Conservation (phyloP, 495 filamentous ascomycete species). For the Penicillium dipodomyicola region DNA sequence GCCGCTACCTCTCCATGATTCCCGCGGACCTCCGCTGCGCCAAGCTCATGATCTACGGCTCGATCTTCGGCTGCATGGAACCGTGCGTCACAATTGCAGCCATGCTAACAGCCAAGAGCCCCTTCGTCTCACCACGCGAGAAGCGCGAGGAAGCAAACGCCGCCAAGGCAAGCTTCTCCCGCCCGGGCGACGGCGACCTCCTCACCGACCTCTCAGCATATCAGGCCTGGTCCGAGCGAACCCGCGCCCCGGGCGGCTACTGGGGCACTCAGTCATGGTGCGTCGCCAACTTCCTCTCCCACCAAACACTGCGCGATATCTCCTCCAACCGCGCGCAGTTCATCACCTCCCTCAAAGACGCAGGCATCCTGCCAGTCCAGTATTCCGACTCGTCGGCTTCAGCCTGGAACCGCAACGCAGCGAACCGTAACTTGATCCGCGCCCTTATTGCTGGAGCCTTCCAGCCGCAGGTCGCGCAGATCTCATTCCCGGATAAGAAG, state of each 20-base stretch:
- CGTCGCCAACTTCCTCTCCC: slow-evolving; percentile 80
- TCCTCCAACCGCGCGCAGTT: slow-evolving; percentile 82
- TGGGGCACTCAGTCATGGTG: slow-evolving; percentile 74
- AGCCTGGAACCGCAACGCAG: slow-evolving; percentile 49
- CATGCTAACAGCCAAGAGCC: slow-evolving; percentile 78
- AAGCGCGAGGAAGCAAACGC: slow-evolving; percentile 79
- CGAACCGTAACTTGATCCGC: slow-evolving; percentile 65
- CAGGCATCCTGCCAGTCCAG: slow-evolving; percentile 66
- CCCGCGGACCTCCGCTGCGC: slow-evolving; percentile 90
- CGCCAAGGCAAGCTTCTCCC: slow-evolving; percentile 69
- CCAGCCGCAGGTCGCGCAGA: slow-evolving; percentile 84
- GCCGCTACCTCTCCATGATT: slow-evolving; percentile 87
- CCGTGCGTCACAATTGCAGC: slow-evolving; percentile 85
- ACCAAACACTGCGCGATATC: slow-evolving; percentile 82
- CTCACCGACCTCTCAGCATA: slow-evolving; percentile 82
- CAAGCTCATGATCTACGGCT: slow-evolving; percentile 94
- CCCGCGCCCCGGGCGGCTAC: slow-evolving; percentile 50
- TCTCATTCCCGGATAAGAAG: slow-evolving; percentile 91
- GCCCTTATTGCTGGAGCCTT: slow-evolving; percentile 90
- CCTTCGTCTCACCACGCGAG: slow-evolving; percentile 77
- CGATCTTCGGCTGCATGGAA: slow-evolving; percentile 88
- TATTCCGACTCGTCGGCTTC: slow-evolving; percentile 35
- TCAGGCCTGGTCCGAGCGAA: slow-evolving; percentile 71
- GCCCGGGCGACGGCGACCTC: slow-evolving; percentile 72
- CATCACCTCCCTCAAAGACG: slow-evolving; percentile 79